Base-by-base conservation (phyloP, 306 rosid genomes). In the Ziziphus jujuba region DNA sequence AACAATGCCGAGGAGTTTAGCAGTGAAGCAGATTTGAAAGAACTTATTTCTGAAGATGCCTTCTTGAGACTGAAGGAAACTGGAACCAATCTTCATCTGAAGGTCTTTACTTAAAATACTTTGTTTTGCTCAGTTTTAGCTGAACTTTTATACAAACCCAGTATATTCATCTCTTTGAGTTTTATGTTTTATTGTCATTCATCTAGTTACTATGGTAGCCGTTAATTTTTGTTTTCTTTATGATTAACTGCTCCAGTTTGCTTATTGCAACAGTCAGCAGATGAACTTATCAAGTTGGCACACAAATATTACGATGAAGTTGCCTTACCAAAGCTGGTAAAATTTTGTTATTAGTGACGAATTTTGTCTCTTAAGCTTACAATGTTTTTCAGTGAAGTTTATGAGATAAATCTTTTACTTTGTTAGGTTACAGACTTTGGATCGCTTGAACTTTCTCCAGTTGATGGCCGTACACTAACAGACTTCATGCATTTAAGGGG, bases 401-500 rank as follows among this genome's bases (percentile, higher is more conserved):
- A 70, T 76, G 77, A 75, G 57, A 79, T 66, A 52, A 73, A 35
- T 67, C 25, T 74, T 4, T 66, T 59, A 35, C 70, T 35, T 63
- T 69, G 66, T 70, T 83, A 93, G 98, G 97, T 84, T 53, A 77
- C 88, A 45, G 98, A 93, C 79, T 93, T 93, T 50, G 97, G 81
- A 64, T 93, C 97, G 38, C 98, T 93, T 71, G 98, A 93, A 83
- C 98, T 93, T 75, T 93, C 98, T 72, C 97, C 98, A 4, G 98
- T 93, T 48, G 98, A 93, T 79, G 98, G 98, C 43, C 97, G 98
- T 70, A 88, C 98, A 0, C 51, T 93, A 67, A 93, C 98, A 5
- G 98, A 93, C 69, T 93, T 93, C 87, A 93, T 90, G 98, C 98
- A 93, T 81, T 85, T 90, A 75, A 90, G 98, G 81, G 98, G 98